Evolutionary conservation across 768 basidiomycete species (phyloP), one percentile per base, ranked within the genome.

Genomic region (Leccinum incarnatum): DNA sequence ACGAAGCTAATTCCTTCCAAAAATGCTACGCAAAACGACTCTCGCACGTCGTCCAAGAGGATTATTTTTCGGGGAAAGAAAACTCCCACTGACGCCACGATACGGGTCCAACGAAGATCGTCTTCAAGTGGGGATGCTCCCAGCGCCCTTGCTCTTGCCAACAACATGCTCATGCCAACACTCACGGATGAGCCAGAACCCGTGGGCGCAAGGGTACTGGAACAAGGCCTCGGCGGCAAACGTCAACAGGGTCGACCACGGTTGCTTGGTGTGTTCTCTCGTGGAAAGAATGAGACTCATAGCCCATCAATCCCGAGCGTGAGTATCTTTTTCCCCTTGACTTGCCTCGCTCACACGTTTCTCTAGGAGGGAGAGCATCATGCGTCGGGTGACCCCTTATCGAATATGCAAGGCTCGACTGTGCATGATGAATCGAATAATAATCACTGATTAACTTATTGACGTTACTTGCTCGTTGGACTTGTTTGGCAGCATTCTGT

Each of bases 1-100:
- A 91, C 89, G 8, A 89, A 88, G 66, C 82, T 85, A 76, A 83
- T 85, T 53, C 76, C 83, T 10, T 72, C 76, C 62, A 74, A 67
- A 61, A 75, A 68, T 36, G 56, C 60, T 42, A 57, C 69, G 19
- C 72, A 71, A 30, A 66, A 60, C 15, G 76, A 75, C 30, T 34
- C 63, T 6, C 71, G 73, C 15, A 46, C 60, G 6, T 40, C 64
- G 5, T 61, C 67, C 23, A 72, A 65, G 57, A 72, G 57, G 52
- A 29, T 63, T 32, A 49, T 48, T 19, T 50, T 65, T 30, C 63
- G 70, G 36, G 59, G 57, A 25, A 74, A 63, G 53, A 62, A 56
- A 51, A 64, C 51, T 4, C 19, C 57, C n/a, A 30, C 51, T 29
- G 57, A 65, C 21, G 50, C 60, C 19, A 65, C 62, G 17, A 56